Base-by-base conservation (phyloP, 139 green algal species). In the Micractinium sp. region DNA sequence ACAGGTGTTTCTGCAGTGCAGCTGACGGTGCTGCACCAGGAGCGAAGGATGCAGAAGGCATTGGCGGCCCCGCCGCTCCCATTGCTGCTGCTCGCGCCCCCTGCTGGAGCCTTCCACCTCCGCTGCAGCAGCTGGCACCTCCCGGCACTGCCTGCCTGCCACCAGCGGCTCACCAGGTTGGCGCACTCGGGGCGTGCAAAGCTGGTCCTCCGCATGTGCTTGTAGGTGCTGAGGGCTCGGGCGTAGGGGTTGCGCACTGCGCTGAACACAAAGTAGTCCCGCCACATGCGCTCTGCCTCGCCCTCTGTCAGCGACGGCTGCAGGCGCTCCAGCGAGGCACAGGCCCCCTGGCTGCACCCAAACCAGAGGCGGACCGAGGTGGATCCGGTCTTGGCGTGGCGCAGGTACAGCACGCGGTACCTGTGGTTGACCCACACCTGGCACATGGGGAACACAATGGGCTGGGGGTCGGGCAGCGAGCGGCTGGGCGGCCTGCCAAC, bases 171-270 rank as follows among this genome's bases (percentile, higher is more conserved):
- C 71, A 82, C 76, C 76, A 82, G 22, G 18, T 82, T 13, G 0
- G 1, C 76, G 38, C 76, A 82, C 23, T 61, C 76, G 20, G 76
- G 76, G 36, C 38, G 38, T 0, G 76, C 38, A 25, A 29, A 38
- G 36, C 56, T 60, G 19, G 23, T 82, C 22, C 38, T 38, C 38
- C 22, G 23, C 36, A 82, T n/a, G 76, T 36, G 27, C 76, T 82
- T 82, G 38, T 82, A 82, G 36, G 56, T 38, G 76, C 76, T 82
- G 33, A 89, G 47, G n/a, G 75, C 75, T 14, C 86, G 75, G 25
- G n/a, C 75, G 31, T 38, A 89, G n/a, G 86, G 86, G 76, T 89
- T 89, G 56, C 86, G 86, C n/a, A 85, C 76, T 14, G 60, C n/a
- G 35, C 38, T 86, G 76, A 89, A 89, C 86, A 89, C 86, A 79